Conservation (phyloP, 1,284 basidiomycete species). For the Leccinum subrobustum region DNA sequence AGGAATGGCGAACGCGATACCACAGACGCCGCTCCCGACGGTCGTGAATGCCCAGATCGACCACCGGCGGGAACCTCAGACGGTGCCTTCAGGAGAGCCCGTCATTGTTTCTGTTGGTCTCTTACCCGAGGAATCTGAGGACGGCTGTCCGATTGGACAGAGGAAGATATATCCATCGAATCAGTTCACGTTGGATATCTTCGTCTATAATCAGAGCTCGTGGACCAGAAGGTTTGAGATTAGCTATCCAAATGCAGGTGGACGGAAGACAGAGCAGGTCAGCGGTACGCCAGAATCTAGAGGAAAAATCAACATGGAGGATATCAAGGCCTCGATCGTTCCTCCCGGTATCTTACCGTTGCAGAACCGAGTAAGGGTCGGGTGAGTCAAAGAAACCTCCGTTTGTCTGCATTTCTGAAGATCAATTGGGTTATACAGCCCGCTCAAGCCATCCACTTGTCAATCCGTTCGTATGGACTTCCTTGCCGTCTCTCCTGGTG, state of each 20-base stretch:
- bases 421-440: slow-evolving; percentile 43
- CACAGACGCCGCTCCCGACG: slow-evolving; percentile 57
- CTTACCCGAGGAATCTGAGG: slow-evolving; percentile 34
- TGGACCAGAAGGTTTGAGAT: slow-evolving; percentile 79
- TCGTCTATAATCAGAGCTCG: slow-evolving; percentile 84
- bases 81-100: slow-evolving; percentile 44
- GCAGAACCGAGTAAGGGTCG: slow-evolving; percentile 80
- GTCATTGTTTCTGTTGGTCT: slow-evolving; percentile 77
- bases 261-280: slow-evolving; percentile 41
- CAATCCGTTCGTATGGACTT: slow-evolving; percentile 88
- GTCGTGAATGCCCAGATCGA: slow-evolving; percentile 38
- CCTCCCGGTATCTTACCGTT: slow-evolving; percentile 71
- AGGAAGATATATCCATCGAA: slow-evolving; percentile 67
- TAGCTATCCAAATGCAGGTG: slow-evolving; percentile 54
- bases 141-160: slow-evolving; percentile 26
- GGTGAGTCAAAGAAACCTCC: slow-evolving; percentile 45
- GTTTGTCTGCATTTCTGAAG: slow-evolving; percentile 10
- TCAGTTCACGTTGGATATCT: slow-evolving; percentile 81
- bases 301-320: slow-evolving; percentile 18
- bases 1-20: slow-evolving; percentile 34
- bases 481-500: slow-evolving; percentile 75
- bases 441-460: slow-evolving; percentile 76
- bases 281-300: slow-evolving; percentile 7
- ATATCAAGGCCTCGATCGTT: slow-evolving; percentile 38
- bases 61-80: slow-evolving; percentile 27